Evolutionary conservation across 2,329 filamentous ascomycete genomes (phyloP).

Genomic region (Fusarium anthophilum): DNA sequence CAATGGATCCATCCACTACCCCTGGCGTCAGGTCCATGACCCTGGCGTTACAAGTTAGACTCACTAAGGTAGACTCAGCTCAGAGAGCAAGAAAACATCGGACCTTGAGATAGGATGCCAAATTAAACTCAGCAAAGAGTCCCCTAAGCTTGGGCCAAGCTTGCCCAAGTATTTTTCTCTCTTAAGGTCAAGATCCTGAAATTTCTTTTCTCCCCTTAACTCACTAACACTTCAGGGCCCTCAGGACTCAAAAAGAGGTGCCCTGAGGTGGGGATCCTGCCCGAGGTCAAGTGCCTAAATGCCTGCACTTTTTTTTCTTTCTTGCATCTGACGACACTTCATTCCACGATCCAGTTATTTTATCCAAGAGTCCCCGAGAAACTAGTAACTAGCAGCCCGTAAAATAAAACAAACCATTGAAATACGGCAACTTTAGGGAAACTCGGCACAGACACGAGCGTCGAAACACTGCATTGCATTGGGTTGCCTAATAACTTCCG

Average conservation of each 20-base stretch:
- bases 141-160: too few species aligned
- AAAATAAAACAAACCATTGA: slow-evolving; percentile 15
- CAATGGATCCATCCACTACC: slow-evolving; percentile 18
- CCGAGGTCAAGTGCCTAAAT: background rate
- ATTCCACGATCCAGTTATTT: slow-evolving; percentile 21
- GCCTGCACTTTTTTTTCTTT: background rate
- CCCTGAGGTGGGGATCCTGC: slow-evolving; percentile 1
- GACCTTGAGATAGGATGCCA: too few species aligned
- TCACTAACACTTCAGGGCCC: background rate
- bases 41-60: slow-evolving; percentile 23
- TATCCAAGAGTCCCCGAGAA: background rate
- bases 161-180: too few species aligned
- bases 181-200: too few species aligned
- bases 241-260: background rate
- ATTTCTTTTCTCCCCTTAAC: background rate
- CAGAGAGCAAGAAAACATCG: too few species aligned
- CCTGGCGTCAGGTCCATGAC: slow-evolving; percentile 30
- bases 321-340: slow-evolving; percentile 19
- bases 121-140: too few species aligned
- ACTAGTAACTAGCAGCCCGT: background rate
- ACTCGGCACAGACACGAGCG: slow-evolving; percentile 14
- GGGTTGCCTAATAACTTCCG: background rate
- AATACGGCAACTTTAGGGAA: slow-evolving; percentile 16
- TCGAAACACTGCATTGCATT: slow-evolving; percentile 7
- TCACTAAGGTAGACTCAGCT: background rate